Evolutionary conservation across 441 rosid species (phyloP).

Genomic region (Erodium chrysanthum): DNA sequence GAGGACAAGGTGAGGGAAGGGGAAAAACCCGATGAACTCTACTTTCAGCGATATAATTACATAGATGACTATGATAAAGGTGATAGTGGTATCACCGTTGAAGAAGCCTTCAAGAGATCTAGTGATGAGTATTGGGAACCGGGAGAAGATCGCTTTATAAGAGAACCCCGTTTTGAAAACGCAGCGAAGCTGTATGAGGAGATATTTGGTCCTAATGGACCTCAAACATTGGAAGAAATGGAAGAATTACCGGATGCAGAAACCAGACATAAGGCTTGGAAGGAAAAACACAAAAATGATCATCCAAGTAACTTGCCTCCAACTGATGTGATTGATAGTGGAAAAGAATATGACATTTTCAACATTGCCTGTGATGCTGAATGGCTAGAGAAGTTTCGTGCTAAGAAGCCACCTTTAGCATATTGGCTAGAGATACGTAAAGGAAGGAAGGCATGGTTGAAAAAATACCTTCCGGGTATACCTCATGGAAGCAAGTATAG

Average conservation of each 20-base stretch:
- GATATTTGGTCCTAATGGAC: slow-evolving; percentile 88
- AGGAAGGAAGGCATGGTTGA: slow-evolving; percentile 87
- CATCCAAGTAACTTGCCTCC: slow-evolving; percentile 86
- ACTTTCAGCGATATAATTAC: slow-evolving; percentile 92
- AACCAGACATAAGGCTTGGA: slow-evolving; percentile 67
- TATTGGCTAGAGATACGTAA: slow-evolving; percentile 93
- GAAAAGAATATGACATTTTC: slow-evolving; percentile 65
- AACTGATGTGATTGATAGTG: slow-evolving; percentile 62
- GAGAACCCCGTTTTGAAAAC: slow-evolving; percentile 61
- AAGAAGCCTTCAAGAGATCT: slow-evolving; percentile 64
- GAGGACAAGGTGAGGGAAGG: slow-evolving; percentile 89
- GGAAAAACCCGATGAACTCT: slow-evolving; percentile 73
- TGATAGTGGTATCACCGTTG: slow-evolving; percentile 63
- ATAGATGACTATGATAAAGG: slow-evolving; percentile 85
- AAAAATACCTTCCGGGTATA: slow-evolving; percentile 69
- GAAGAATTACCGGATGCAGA: slow-evolving; percentile 74
- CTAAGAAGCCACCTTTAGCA: slow-evolving; percentile 64
- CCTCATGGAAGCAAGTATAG: slow-evolving; percentile 96
- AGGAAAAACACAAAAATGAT: slow-evolving; percentile 79
- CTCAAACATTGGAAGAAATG: slow-evolving; percentile 73
- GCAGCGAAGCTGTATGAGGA: slow-evolving; percentile 90
- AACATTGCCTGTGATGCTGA: slow-evolving; percentile 43
- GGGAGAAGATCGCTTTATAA: slow-evolving; percentile 77
- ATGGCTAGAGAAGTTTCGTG: slow-evolving; percentile 60
- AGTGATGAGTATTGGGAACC: slow-evolving; percentile 98